Base-by-base conservation (phyloP, 2,329 filamentous ascomycete species). In the Peltaster fructicola region DNA sequence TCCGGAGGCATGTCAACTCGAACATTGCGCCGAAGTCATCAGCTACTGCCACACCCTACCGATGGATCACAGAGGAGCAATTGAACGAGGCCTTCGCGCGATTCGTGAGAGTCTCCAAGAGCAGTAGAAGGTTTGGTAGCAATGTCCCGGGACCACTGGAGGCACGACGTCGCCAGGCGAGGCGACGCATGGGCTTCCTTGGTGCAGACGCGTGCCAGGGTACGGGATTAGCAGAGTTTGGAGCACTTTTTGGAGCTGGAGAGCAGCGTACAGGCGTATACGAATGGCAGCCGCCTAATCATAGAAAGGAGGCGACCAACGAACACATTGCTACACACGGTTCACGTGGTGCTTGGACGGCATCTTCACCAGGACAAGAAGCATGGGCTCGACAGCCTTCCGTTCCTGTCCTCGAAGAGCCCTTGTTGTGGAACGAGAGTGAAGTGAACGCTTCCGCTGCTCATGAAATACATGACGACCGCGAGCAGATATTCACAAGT, bases 101-200 rank as follows among this genome's bases (percentile, higher is more conserved):
- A 13, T 68, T 67, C 46, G 50, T 54, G 26, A 58, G 53, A 21
- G 56, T 53, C 31, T 48, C 48, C 30, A 53, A 50, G 33, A 42
- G 48, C 19, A 54, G 58, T 30, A 54, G 19, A 15, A 22, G 24
- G 3, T 20, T 23, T 59, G 66, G 63, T 36, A 70, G 67, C 52
- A 57, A 58, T 34, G 61, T 69, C 3, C 68, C 68, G 7, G 68
- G 68, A 3, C 68, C 68, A 40, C 51, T 73, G 50, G 68, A 73
- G 47, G 66, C 68, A 22, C 58, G 61, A 32, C 56, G 59, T 40
- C 54, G 68, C 25, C 51, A 61, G 22, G 53, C 63, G 3, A 68
- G 58, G 44, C 54, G 68, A 27, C 56, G 59, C 26, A 68, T 70
- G 50, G 63, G 54, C 25, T 25, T 43, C 15, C 35, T 33, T 3